These are phyloP conservation scores for Cymbidium sinense DNA, from an alignment of 106 monocot genomes.

Conservation along the genomic window DNA sequence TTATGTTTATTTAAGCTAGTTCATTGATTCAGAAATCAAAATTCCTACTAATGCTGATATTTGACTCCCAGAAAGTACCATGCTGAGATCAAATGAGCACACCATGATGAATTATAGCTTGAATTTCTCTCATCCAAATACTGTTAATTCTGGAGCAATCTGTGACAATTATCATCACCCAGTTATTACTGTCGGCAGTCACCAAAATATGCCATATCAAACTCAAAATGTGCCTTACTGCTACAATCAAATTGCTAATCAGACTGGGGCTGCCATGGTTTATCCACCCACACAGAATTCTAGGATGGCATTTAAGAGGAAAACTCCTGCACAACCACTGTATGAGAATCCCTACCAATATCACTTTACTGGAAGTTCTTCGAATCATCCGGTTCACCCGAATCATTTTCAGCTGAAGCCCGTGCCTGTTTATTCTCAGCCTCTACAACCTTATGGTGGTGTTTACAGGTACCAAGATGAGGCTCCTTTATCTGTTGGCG, in stretches of 20 bases:
- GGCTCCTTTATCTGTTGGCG: background rate
- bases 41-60: background rate
- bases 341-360: background rate
- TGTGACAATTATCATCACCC: background rate
- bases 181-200: background rate
- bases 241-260: background rate
- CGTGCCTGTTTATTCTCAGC: background rate
- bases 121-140: background rate
- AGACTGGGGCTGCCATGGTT: background rate
- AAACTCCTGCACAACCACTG: background rate
- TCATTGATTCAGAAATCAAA: background rate
- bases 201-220: background rate
- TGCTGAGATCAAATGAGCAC: background rate
- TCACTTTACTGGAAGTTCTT: background rate
- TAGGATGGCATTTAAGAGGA: slow-evolving; percentile 3
- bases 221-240: background rate
- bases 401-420: background rate
- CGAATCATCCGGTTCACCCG: background rate
- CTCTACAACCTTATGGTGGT: background rate
- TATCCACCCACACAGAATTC: background rate
- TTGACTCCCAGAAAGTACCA: background rate
- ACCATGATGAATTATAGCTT: background rate
- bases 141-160: background rate
- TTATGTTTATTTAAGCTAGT: background rate
- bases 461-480: background rate